phyloP scores from a whole-genome alignment of 805 yeast species.

The Ogataea methanolica region DNA sequence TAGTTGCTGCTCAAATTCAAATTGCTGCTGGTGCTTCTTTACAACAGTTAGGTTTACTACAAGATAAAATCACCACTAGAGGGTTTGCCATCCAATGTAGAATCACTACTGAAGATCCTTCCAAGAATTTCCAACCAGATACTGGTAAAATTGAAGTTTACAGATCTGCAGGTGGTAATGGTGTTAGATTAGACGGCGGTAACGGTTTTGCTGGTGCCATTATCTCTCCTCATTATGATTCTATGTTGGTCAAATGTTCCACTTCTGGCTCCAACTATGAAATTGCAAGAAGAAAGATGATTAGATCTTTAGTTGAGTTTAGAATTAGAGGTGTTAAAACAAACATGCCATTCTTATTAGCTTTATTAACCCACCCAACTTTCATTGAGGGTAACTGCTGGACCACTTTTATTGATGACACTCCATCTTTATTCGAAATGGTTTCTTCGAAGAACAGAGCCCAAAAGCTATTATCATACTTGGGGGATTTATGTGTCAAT shows the following conservation, averaged over 20 bases:
- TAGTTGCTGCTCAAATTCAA: constrained; percentile 98
- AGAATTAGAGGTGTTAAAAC: constrained; percentile 99
- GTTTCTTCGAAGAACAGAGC: constrained; percentile 95
- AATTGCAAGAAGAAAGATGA: constrained; percentile 96
- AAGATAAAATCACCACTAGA: constrained; percentile 90
- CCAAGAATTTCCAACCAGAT: constrained; percentile 96
- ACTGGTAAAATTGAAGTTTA: constrained; percentile 98
- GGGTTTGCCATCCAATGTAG: constrained; percentile 99
- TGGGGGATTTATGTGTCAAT: constrained; percentile 92
- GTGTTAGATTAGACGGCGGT: constrained; percentile 98
- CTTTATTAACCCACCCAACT: constrained; percentile 84
- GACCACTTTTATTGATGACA: constrained; percentile 98
- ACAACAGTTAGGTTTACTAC: constrained; percentile 85
- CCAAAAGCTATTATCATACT: constrained; percentile 82
- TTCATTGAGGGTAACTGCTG: constrained; percentile 86
- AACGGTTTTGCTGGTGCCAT: constrained; percentile 96
- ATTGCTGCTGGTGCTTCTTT: constrained; percentile 97
- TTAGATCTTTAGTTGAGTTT: constrained; percentile 93
- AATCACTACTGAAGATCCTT: constrained; percentile 97
- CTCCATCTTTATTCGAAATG: constrained; percentile 94
- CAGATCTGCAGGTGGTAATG: constrained; percentile 98
- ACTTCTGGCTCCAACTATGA: constrained; percentile 97
- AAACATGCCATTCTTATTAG: constrained; percentile 92
- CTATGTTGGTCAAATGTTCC: constrained; percentile 96
- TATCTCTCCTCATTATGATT: constrained; percentile 95